phyloP scores from a whole-genome alignment of 805 yeast genomes.

The Saccharomycopsis malanga region DNA sequence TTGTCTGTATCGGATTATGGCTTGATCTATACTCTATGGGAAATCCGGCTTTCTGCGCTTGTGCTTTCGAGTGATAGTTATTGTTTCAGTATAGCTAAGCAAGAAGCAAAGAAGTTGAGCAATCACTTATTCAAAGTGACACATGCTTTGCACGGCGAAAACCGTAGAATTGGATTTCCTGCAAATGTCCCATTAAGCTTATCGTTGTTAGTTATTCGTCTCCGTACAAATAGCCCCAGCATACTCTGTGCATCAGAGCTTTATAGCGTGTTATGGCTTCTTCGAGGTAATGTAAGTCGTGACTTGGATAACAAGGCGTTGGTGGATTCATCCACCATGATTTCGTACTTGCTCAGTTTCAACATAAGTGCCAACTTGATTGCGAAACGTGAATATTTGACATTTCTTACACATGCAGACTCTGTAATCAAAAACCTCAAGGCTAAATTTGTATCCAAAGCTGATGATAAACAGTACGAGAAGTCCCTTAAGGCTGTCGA shows the following conservation, averaged over 20 bases:
- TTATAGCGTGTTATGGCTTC: conserved; percentile 15
- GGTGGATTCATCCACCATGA: conserved; percentile 1
- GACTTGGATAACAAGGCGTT: background rate
- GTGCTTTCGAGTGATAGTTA: conserved; percentile 24
- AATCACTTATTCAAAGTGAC: conserved; percentile 21
- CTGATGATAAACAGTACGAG: background rate
- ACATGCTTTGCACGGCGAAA: background rate
- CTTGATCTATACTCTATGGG: conserved; percentile 24
- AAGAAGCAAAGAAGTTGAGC: conserved; percentile 25
- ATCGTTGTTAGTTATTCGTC: conserved; percentile 23
- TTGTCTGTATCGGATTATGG: background rate
- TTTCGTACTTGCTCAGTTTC: conserved; percentile 21
- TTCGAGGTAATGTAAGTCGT: conserved; percentile 4
- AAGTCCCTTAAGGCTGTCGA: conserved; percentile 1
- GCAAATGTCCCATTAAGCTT: conserved; percentile 23
- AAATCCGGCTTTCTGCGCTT: conserved; percentile 23
- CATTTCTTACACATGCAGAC: conserved; percentile 25
- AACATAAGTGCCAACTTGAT: conserved; percentile 26
- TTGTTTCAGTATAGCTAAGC: conserved; percentile 23
- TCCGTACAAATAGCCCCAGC: conserved; percentile 25
- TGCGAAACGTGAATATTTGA: conserved; percentile 27
- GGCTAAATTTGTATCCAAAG: background rate
- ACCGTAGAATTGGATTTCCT: conserved; percentile 22
- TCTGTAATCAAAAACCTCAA: conserved; percentile 17
- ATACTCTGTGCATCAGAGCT: conserved; percentile 20